A percentile compares a stretch with the other conserved stretches of the same genome.
Evolutionary conservation across 2,329 filamentous ascomycete genomes (phyloP).

Genomic region (Xylaria arbuscula): DNA sequence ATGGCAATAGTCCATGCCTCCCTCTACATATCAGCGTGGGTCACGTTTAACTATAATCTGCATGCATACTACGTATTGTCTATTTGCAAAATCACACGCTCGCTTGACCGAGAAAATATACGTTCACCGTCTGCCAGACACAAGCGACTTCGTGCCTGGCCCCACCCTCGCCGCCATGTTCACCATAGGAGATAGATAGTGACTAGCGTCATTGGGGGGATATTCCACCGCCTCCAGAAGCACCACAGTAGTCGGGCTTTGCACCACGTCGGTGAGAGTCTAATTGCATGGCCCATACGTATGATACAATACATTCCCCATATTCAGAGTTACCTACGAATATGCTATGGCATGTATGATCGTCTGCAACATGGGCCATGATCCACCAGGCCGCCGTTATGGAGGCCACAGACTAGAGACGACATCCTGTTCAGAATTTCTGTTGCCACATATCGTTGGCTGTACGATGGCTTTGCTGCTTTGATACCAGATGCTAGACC

Average conservation of each 20-base stretch:
- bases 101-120: constrained; percentile 26
- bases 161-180: constrained; percentile 2
- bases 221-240: constrained; percentile 20
- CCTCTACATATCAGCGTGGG: constrained; percentile 36
- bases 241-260: constrained; percentile 8
- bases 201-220: constrained; percentile 25
- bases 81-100: constrained; percentile 12
- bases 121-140: constrained; percentile 8
- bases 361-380: constrained; percentile 16
- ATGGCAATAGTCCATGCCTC: constrained; percentile 45
- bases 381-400: constrained; percentile 29
- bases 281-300: constrained; percentile 17
- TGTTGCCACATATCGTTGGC: constrained; percentile 14
- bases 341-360: constrained; percentile 15
- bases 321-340: constrained; percentile 15
- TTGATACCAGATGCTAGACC: constrained; percentile 24
- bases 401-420: constrained; percentile 19
- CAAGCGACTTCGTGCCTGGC: constrained; percentile 17
- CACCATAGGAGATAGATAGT: constrained; percentile 22
- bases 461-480: constrained; percentile 16
- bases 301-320: constrained; percentile 11
- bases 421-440: constrained; percentile 19
- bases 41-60: constrained; percentile 33
- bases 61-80: constrained; percentile 24
- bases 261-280: background rate